Conservation (phyloP, 306 rosid species). For the Rosa persica region DNA sequence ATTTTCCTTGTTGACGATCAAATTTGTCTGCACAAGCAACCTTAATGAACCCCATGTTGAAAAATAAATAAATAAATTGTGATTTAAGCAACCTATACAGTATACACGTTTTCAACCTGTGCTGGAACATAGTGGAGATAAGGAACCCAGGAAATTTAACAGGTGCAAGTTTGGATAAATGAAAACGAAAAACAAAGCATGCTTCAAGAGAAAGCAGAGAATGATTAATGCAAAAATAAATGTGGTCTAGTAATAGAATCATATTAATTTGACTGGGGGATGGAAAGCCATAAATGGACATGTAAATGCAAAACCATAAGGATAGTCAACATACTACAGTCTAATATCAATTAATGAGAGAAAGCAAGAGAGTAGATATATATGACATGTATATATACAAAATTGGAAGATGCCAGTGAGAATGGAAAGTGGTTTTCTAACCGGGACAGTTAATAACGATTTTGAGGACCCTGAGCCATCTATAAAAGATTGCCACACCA, state of each 20-base stretch:
- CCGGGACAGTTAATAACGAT: constrained; percentile 63
- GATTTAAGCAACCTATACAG: constrained; percentile 21
- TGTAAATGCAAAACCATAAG: background rate
- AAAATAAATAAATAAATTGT: background rate
- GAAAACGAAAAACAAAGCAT: background rate
- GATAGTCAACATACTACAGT: constrained; percentile 1
- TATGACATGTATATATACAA: background rate
- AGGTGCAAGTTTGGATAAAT: constrained; percentile 18
- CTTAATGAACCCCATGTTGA: constrained; percentile 25
- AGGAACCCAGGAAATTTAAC: constrained; percentile 4
- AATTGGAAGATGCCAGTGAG: constrained; percentile 7
- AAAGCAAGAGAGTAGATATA: background rate
- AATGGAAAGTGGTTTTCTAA: constrained; percentile 40
- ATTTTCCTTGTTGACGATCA: constrained; percentile 72
- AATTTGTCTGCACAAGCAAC: constrained; percentile 60
- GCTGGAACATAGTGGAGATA: constrained; percentile 23
- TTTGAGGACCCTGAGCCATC: constrained; percentile 64
- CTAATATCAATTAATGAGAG: background rate
- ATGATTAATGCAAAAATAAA: background rate
- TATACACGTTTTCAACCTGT: constrained; percentile 15
- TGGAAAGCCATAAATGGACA: background rate
- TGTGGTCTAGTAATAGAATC: background rate
- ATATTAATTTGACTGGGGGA: constrained; percentile 4
- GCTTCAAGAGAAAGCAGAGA: background rate
- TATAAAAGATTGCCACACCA: constrained; percentile 91